phyloP scores from a whole-genome alignment of 345 rosid genomes.

The Angophora floribunda region DNA sequence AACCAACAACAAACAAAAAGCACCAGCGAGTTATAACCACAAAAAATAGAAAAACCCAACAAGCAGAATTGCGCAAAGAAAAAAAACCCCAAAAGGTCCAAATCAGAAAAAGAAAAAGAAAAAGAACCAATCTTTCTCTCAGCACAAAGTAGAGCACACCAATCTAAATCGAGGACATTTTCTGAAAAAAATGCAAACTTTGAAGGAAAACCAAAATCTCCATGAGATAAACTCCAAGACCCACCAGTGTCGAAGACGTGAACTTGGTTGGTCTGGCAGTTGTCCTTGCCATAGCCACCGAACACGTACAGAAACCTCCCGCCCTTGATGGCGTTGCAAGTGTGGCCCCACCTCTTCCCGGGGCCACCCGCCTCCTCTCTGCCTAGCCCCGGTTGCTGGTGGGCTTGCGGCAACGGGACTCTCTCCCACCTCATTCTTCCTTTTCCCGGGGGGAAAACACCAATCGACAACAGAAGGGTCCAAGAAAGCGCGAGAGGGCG shows the following conservation, averaged over 20 bases:
- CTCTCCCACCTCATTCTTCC: slow-evolving; percentile 72
- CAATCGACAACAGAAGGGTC: neutral
- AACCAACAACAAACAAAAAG: neutral
- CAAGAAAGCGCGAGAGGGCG: neutral
- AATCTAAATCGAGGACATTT: neutral
- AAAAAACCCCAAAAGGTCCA: neutral
- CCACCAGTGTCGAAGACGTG: slow-evolving; percentile 87
- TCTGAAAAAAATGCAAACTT: neutral
- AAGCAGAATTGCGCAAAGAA: neutral
- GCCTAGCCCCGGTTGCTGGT: slow-evolving; percentile 23
- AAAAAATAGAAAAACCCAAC: neutral
- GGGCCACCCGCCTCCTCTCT: slow-evolving; percentile 36
- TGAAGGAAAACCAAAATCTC: neutral
- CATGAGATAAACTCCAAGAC: slow-evolving; percentile 3
- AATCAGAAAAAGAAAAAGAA: neutral
- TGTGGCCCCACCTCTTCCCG: slow-evolving; percentile 97
- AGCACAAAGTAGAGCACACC: neutral
- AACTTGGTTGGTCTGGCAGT: slow-evolving; percentile 96
- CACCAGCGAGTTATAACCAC: neutral
- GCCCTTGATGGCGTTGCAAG: slow-evolving; percentile 84
- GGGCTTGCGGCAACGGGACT: slow-evolving; percentile 15
- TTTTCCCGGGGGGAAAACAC: neutral
- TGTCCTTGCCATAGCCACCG: slow-evolving; percentile 87
- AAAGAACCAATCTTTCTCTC: neutral
- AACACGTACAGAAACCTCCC: slow-evolving; percentile 86